phyloP scores from a whole-genome alignment of 1,284 basidiomycete genomes.

The Prillingera fragicola region DNA sequence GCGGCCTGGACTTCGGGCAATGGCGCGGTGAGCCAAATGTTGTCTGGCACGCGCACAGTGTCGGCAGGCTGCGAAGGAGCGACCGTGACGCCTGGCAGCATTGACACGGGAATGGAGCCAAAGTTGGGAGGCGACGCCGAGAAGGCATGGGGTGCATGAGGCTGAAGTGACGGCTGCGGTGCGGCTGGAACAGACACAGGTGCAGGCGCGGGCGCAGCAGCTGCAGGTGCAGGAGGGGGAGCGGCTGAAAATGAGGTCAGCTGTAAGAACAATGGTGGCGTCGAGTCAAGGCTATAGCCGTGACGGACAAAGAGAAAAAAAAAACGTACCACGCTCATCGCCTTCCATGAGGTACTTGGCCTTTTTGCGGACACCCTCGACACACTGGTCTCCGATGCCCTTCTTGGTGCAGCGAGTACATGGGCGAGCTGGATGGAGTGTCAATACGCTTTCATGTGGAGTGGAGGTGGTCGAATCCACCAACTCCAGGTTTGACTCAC shows the following conservation, averaged over 20 bases:
- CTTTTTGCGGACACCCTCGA: slow-evolving; percentile 93
- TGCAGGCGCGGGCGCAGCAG: slow-evolving; percentile 5
- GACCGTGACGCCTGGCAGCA: slow-evolving; percentile 11
- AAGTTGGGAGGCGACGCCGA: too few relatives aligned
- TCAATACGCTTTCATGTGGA: slow-evolving; percentile 3
- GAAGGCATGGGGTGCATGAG: too few relatives aligned
- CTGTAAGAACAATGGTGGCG: background rate
- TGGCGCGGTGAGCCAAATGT: slow-evolving; percentile 24
- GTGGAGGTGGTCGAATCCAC: slow-evolving; percentile 8
- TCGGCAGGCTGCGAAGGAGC: slow-evolving; percentile 5
- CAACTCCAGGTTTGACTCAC: slow-evolving; percentile 50
- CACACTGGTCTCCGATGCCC: slow-evolving; percentile 79
- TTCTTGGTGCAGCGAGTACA: slow-evolving; percentile 94
- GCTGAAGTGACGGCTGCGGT: slow-evolving; percentile 8
- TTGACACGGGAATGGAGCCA: slow-evolving; percentile 14
- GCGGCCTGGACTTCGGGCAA: slow-evolving; percentile 13
- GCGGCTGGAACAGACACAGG: slow-evolving; percentile 7
- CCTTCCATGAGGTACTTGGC: slow-evolving; percentile 94
- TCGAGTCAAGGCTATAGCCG: background rate
- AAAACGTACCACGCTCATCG: slow-evolving; percentile 70
- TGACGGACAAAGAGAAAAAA: background rate
- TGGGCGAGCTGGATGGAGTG: slow-evolving; percentile 64
- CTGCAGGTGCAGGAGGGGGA: background rate
- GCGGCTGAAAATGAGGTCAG: background rate
- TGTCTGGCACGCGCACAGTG: slow-evolving; percentile 16